Conservation (phyloP, 1,284 basidiomycete genomes). For the Neonothopanus nambi region DNA sequence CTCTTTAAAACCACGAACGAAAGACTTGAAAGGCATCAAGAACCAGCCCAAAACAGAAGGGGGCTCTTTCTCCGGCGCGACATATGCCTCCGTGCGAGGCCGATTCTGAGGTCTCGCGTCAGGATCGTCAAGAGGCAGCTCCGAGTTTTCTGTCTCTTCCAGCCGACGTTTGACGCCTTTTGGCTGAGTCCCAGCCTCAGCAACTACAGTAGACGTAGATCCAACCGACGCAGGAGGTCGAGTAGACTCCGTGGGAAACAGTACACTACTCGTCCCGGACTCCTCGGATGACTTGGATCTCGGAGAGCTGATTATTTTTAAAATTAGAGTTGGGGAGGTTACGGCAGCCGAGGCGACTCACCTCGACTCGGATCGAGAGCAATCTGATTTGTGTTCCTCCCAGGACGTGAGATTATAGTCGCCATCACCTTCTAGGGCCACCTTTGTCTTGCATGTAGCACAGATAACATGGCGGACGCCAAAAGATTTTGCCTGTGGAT, state of each 20-base stretch:
- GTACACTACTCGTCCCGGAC: slow-evolving; percentile 20
- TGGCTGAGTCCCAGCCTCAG: neutral
- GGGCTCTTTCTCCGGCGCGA: slow-evolving; percentile 40
- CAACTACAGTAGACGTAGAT: slow-evolving; percentile 30
- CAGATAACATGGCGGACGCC: slow-evolving; percentile 48
- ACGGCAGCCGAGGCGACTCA: too few species aligned
- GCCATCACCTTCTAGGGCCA: slow-evolving; percentile 44
- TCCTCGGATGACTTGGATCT: slow-evolving; percentile 2
- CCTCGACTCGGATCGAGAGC: slow-evolving; percentile 40
- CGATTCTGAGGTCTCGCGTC: slow-evolving; percentile 47
- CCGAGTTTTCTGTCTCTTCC: slow-evolving; percentile 38
- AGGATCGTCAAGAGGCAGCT: slow-evolving; percentile 29
- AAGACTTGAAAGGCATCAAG: slow-evolving; percentile 58
- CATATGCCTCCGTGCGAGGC: slow-evolving; percentile 47
- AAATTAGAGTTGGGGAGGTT: neutral
- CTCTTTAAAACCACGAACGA: slow-evolving; percentile 64
- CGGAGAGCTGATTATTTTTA: neutral
- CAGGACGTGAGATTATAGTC: slow-evolving; percentile 61
- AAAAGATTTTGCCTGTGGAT: slow-evolving; percentile 53
- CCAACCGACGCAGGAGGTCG: slow-evolving; percentile 37
- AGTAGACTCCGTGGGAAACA: slow-evolving; percentile 15
- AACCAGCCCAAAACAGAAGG: slow-evolving; percentile 56
- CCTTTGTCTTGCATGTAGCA: slow-evolving; percentile 42
- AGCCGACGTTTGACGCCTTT: slow-evolving; percentile 50
- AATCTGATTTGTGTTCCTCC: slow-evolving; percentile 57